Base-by-base conservation (phyloP, 306 rosid species). In the Potentilla sterilis region DNA sequence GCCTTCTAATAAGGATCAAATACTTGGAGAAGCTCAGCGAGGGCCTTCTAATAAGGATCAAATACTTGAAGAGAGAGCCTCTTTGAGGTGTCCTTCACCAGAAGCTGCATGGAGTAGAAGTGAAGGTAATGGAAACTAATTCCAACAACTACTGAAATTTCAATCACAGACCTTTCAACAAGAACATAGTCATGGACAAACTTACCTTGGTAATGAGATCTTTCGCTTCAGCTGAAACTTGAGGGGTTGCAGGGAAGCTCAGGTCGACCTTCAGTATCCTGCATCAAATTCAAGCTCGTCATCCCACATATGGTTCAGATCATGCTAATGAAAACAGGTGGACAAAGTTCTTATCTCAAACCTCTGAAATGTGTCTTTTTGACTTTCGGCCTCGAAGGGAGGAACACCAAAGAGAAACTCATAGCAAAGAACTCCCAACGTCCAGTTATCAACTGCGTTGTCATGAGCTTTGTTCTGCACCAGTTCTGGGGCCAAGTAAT, bases 401-500 rank as follows among this genome's bases (percentile, higher is more conserved):
- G 98, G 96, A 65, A 46, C 80, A 42, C 98, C 96, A 75, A 82
- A 94, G 65, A 94, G 97, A 76, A 91, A 91, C 82, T 94, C 98
- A 68, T 86, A 94, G 75, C 94, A 91, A 83, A 93, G 96, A 72
- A 94, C 74, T 52, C 98, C 95, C 66, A 94, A 67, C 64, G 97
- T 91, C 98, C 97, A 94, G 77, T 88, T 91, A 83, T 91, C 98
- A 80, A 94, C 92, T 9, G 98, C 81, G 44, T 88, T 84, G 76
- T 93, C 96, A 77, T 93, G 96, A 85, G 86, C 89, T 81, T 85
- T 94, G 72, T 88, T 86, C 84, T 91, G 95, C 80, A 94, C 93
- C 93, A 94, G 84, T 86, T 93, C 98, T 6, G 97, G 97, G 67
- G 98, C 98, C 79, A 91, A 83, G 74, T 94, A 92, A 80, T 90